Percentiles rank a stretch among this genome's conserved stretches.
These are phyloP conservation scores for Pseudogymnoascus sp. DNA, from an alignment of 2,329 filamentous ascomycete species.

Conservation along the genomic window DNA sequence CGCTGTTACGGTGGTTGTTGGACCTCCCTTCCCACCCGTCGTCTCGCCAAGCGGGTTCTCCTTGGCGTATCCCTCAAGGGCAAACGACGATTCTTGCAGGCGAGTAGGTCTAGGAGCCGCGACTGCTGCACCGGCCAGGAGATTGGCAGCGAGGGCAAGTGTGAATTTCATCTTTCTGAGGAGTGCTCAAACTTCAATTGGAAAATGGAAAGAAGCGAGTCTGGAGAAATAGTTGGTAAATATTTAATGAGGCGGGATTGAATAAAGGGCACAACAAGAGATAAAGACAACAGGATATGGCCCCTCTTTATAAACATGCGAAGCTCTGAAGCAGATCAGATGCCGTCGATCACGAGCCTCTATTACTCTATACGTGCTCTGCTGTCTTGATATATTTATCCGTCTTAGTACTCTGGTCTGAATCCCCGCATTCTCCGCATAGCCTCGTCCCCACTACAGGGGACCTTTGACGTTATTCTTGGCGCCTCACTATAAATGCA, in stretches of 20 bases:
- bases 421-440: neutral
- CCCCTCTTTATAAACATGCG: neutral
- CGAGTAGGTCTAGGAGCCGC: neutral
- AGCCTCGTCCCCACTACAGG: neutral
- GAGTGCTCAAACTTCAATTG: neutral
- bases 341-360: neutral
- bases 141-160: neutral
- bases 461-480: neutral
- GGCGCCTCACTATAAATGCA: neutral
- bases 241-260: neutral
- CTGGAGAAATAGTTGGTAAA: neutral
- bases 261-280: neutral
- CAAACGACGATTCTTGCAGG: neutral
- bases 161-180: neutral
- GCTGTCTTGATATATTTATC: neutral
- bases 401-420: neutral
- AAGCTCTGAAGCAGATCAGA: neutral
- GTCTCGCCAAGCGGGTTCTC: conserved; percentile 25
- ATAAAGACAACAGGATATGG: neutral
- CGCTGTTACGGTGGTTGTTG: conserved; percentile 38
- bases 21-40: conserved; percentile 39
- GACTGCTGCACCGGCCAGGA: neutral
- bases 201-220: neutral
- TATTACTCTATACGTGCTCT: neutral
- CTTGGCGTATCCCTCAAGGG: conserved; percentile 7